Evolutionary conservation across 1,284 basidiomycete species (phyloP).

Genomic region (Kalmanozyma brasiliensis): DNA sequence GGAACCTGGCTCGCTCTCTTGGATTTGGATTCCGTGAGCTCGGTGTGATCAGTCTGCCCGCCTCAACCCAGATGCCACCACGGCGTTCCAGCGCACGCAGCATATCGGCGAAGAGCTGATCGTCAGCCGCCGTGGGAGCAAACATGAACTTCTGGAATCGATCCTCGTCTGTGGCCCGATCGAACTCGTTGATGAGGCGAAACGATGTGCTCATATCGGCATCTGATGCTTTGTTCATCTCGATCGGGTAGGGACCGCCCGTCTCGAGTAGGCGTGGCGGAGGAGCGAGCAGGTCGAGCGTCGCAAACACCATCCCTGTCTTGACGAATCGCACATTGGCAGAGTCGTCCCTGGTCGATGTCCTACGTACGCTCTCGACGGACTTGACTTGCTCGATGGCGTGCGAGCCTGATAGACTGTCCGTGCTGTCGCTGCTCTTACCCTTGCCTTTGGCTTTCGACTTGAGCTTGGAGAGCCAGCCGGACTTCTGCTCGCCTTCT

Average conservation of each 20-base stretch:
- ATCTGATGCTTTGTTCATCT: conserved; percentile 39
- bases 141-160: conserved; percentile 28
- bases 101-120: conserved; percentile 21
- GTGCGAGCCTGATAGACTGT: neutral
- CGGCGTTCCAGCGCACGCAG: conserved; percentile 31
- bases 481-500: conserved; percentile 3
- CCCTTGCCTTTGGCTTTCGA: conserved; percentile 12
- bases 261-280: conserved; percentile 35
- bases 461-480: conserved; percentile 35
- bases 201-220: conserved; percentile 25
- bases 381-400: conserved; percentile 15
- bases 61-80: conserved; percentile 40
- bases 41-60: conserved; percentile 37
- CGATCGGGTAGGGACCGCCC: conserved; percentile 35
- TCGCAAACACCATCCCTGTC: conserved; percentile 35
- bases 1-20: conserved; percentile 22
- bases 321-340: conserved; percentile 13
- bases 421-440: conserved; percentile 2
- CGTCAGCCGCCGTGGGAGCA: conserved; percentile 7
- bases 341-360: neutral
- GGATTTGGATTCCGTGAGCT: conserved; percentile 33
- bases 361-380: conserved; percentile 1
- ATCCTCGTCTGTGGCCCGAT: conserved; percentile 23
- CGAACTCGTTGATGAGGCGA: conserved; percentile 27
- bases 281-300: conserved; percentile 42